Evolutionary conservation across 2,329 filamentous ascomycete genomes (phyloP), one percentile per base, ranked within the genome.

Genomic region (Berkeleyomyces rouxiae): DNA sequence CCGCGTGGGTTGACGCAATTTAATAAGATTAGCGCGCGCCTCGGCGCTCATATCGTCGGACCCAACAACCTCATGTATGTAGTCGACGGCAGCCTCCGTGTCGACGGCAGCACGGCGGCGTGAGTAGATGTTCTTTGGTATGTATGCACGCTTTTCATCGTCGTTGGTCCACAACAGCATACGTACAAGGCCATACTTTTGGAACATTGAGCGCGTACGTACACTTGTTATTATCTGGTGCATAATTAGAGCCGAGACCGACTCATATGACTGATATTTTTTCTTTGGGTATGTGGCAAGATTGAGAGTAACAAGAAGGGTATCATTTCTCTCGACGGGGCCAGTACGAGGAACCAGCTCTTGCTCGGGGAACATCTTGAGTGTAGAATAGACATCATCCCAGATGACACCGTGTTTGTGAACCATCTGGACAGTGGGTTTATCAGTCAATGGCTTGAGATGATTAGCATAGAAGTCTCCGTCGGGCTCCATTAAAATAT

Each of bases 401-500:
- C 80, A 83, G 5, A 83, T 64, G n/a, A 86, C 74, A 36, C 83
- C 81, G 0, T 81, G 78, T 64, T 82, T 78, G 5, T 77, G 76
- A 0, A 85, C 62, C 55, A 87, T 69, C 43, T 74, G 72, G 3
- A 77, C 76, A 61, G 78, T 76, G 1, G 77, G 73, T 4, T 74
- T 74, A 0, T 77, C 68, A 5, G 82, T 71, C 1, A 90, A 75
- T 0, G 81, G 76, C 16, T 79, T 68, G 33, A 96, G 80, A 65
- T 85, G 82, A 0, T 81, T 75, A 0, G 73, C 66, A 70, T 87
- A 92, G 3, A 79, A 68, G 0, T 76, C 72, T 2, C 73, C 71
- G 42, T 88, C 81, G 2, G 85, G 83, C 69, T 97, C 91, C 72
- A 96, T 78, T 49, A 99, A 77, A 53, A 96, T 75, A 74, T 99